Evolutionary conservation across 768 basidiomycete species (phyloP).

Genomic region (Hebeloma cylindrosporum): DNA sequence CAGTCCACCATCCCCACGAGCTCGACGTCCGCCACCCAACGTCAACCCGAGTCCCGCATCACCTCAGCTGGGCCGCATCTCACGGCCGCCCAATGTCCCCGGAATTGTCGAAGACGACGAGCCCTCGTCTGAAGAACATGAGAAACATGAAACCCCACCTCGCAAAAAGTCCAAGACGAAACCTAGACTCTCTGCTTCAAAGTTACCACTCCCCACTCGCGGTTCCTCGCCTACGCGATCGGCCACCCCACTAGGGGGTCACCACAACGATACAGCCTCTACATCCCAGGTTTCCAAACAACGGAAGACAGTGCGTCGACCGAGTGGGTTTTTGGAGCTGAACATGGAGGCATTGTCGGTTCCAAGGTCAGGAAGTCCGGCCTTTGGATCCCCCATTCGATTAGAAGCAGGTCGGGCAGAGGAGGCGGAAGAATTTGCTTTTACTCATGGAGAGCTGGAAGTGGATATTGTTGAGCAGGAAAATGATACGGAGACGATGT

Average conservation of each 20-base stretch:
- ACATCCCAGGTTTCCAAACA: constrained; percentile 28
- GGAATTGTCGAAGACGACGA: constrained; percentile 73
- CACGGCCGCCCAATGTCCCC: constrained; percentile 65
- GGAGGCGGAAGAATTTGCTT: constrained; percentile 53
- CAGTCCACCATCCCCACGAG: constrained; percentile 49
- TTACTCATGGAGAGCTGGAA: constrained; percentile 30
- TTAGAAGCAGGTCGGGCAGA: constrained; percentile 56
- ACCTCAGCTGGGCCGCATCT: constrained; percentile 54
- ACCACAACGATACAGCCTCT: constrained; percentile 25
- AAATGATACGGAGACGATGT: constrained; percentile 26
- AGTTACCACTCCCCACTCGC: constrained; percentile 47
- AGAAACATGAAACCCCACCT: constrained; percentile 37
- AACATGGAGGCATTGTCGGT: constrained; percentile 39
- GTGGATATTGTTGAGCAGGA: constrained; percentile 38
- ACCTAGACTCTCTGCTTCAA: constrained; percentile 48
- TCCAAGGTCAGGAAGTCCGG: constrained; percentile 64
- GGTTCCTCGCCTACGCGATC: constrained; percentile 38
- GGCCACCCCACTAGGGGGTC: constrained; percentile 15
- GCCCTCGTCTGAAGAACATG: constrained; percentile 43
- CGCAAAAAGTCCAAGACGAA: constrained; percentile 47
- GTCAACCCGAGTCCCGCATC: constrained; percentile 37
- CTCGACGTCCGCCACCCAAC: constrained; percentile 42
- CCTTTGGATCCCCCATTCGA: constrained; percentile 63
- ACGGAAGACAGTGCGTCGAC: constrained; percentile 43
- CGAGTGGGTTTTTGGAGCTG: constrained; percentile 57